Conservation (phyloP, 2,329 filamentous ascomycete genomes). For the Cyphellophora attinorum region DNA sequence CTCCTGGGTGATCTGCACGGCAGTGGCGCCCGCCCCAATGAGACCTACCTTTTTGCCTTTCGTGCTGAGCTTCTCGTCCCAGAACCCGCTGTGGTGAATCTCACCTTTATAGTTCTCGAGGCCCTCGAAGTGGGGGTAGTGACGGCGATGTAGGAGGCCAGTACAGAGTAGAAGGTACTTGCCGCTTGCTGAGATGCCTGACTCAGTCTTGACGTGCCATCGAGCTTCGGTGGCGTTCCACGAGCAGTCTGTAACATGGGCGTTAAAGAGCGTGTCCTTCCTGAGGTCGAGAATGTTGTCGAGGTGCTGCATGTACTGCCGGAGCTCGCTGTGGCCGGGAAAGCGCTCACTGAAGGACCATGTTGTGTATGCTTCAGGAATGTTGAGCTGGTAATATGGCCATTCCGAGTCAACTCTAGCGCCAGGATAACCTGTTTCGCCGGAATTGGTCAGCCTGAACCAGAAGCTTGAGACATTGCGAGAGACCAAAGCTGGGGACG, state of each 20-base stretch:
- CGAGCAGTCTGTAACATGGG: slow-evolving; percentile 24
- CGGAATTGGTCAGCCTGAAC: no score
- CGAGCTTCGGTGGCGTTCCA: slow-evolving; percentile 22
- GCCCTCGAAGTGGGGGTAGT: slow-evolving; percentile 52
- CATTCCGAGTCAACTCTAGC: no score
- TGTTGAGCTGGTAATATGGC: no score
- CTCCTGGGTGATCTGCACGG: slow-evolving; percentile 55
- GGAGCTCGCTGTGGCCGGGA: no score
- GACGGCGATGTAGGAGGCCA: slow-evolving; percentile 35
- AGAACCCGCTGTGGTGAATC: slow-evolving; percentile 51
- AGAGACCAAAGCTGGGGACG: no score
- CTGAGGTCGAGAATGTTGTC: no score
- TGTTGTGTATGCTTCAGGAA: no score
- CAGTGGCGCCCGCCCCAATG: slow-evolving; percentile 56
- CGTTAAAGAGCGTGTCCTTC: slow-evolving; percentile 26
- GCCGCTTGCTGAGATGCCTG: slow-evolving; percentile 19
- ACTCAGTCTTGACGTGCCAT: slow-evolving; percentile 32
- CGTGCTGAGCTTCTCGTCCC: slow-evolving; percentile 48
- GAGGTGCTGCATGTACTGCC: no score
- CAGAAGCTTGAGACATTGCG: no score
- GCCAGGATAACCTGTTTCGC: no score
- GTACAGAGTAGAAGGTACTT: slow-evolving; percentile 13
- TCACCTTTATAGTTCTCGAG: slow-evolving; percentile 50
- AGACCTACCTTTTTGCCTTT: slow-evolving; percentile 52
- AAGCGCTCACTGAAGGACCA: no score